Percentiles rank a stretch among this genome's conserved stretches.
phyloP scores from a whole-genome alignment of 495 filamentous ascomycete genomes.

The Parathielavia hyrcaniae region DNA sequence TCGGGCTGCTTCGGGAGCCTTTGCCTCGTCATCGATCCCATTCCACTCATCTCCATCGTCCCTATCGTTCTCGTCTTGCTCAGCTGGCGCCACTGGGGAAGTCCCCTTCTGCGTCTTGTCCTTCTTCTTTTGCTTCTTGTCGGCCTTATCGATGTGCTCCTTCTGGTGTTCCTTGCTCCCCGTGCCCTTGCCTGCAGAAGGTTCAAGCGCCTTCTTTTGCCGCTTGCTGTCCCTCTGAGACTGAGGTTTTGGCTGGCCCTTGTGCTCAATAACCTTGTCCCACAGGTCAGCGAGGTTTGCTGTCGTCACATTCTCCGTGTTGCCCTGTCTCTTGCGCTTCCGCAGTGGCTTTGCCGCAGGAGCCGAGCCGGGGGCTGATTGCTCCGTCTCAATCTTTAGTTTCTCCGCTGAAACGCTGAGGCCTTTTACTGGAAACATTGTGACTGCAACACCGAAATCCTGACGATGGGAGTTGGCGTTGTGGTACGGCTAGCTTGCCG shows the following conservation, averaged over 20 bases:
- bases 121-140: constrained; percentile 32
- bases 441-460: neutral
- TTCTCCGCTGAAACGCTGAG: constrained; percentile 70
- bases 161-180: constrained; percentile 6
- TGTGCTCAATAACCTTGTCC: constrained; percentile 71
- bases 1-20: constrained; percentile 12
- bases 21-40: constrained; percentile 21
- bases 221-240: constrained; percentile 13
- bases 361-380: constrained; percentile 26
- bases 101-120: constrained; percentile 39
- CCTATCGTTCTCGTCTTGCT: constrained; percentile 12
- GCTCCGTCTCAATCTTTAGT: constrained; percentile 61
- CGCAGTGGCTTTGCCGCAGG: constrained; percentile 32
- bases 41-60: constrained; percentile 22
- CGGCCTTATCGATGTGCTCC: constrained; percentile 18
- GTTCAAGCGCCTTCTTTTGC: constrained; percentile 7
- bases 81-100: neutral
- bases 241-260: constrained; percentile 48
- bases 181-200: neutral
- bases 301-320: constrained; percentile 51
- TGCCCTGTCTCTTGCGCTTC: constrained; percentile 56
- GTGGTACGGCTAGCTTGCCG: neutral
- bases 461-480: constrained; percentile 4
- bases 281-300: constrained; percentile 71
- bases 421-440: constrained; percentile 90